Conservation (phyloP, 257 asterid species). For the Solanum phureja region DNA sequence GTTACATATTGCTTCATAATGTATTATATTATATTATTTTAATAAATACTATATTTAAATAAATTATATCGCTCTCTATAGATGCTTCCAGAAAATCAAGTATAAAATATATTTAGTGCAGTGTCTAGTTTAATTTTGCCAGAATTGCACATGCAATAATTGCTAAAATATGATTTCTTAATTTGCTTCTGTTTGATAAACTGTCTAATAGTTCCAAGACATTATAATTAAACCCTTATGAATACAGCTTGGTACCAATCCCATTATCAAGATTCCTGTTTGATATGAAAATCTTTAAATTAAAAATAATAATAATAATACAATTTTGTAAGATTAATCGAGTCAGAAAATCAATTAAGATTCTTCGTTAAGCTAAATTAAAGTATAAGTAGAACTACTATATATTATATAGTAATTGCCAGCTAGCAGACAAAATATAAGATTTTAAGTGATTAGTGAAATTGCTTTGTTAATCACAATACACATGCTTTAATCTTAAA, state of each 20-base stretch:
- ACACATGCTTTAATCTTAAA: not conserved
- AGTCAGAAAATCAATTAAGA: not conserved
- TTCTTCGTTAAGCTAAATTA: not conserved
- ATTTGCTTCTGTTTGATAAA: not conserved
- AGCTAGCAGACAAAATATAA: not conserved
- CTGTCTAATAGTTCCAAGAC: not conserved
- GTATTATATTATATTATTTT: too few relatives aligned
- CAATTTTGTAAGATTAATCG: not conserved
- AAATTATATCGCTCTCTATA: not conserved
- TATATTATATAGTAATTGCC: not conserved
- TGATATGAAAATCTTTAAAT: not conserved
- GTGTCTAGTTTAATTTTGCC: not conserved
- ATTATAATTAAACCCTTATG: not conserved
- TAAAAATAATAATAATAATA: not conserved
- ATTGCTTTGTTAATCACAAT: not conserved
- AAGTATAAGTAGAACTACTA: not conserved
- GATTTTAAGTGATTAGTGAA: not conserved
- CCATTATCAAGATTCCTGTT: not conserved
- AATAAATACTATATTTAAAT: too few relatives aligned
- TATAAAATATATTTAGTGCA: not conserved
- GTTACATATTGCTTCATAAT: too few relatives aligned
- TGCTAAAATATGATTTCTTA: not conserved
- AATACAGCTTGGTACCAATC: not conserved
- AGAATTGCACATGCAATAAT: not conserved
- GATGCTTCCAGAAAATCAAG: not conserved